Percentiles rank a stretch among this genome's conserved stretches.
These are phyloP conservation scores for Catharanthus roseus DNA, from an alignment of 257 asterid genomes.

Conservation along the genomic window DNA sequence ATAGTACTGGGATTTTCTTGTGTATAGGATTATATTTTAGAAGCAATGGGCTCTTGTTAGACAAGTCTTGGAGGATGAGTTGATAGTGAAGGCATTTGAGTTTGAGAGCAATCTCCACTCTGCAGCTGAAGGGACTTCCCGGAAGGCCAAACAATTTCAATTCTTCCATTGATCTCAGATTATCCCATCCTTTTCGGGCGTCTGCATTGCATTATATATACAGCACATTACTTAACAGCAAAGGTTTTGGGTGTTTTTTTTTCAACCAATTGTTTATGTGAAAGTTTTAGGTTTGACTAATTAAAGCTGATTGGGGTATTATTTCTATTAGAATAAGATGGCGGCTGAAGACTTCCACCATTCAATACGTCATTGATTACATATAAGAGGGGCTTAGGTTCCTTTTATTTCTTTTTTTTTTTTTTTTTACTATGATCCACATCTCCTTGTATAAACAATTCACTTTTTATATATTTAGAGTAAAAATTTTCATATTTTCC, in stretches of 20 bases:
- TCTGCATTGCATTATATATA: background rate
- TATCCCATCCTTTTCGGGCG: background rate
- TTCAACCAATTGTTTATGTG: too few species aligned
- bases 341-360: background rate
- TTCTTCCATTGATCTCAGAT: constrained; percentile 28
- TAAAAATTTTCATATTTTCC: too few species aligned
- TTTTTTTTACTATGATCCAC: too few species aligned
- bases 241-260: background rate
- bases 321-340: background rate
- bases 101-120: constrained; percentile 39
- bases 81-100: constrained; percentile 45
- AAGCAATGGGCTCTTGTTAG: constrained; percentile 32
- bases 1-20: constrained; percentile 36
- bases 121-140: constrained; percentile 35
- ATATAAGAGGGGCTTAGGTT: too few species aligned
- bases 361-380: too few species aligned
- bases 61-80: constrained; percentile 26
- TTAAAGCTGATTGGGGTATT: too few species aligned
- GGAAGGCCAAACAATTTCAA: constrained; percentile 39
- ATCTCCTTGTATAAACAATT: too few species aligned
- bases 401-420: too few species aligned
- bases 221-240: background rate
- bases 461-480: too few species aligned
- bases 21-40: constrained; percentile 42
- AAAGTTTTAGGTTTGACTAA: too few species aligned